Base-by-base conservation (phyloP, 805 yeast genomes). In the Alloascoidea hylecoeti region DNA sequence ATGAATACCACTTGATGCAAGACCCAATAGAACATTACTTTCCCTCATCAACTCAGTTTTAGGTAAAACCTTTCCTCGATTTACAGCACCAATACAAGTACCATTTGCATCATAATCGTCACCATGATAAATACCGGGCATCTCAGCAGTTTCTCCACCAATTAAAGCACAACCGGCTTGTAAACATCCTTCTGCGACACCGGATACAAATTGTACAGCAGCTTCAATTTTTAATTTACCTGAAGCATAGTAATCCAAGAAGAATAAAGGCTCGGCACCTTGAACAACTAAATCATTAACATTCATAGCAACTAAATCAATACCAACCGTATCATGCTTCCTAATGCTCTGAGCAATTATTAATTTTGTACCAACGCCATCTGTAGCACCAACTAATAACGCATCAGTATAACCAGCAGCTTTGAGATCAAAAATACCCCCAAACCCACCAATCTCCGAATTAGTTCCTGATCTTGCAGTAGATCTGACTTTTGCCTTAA, bases 61-160 rank as follows among this genome's bases (percentile, higher is more conserved):
- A 37, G 99, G 99, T 46, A 92, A 65, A 36, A 92, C 72, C 43
- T 72, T 68, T 40, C 63, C 60, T 51, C 80, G 84, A 47, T 72
- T 63, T 3, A 92, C 96, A 12, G 98, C 98, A 52, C 99, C 99
- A 34, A 92, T 88, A 39, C 96, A 94, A 28, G 98, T 94, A 60
- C 99, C 99, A 53, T 89, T 92, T 43, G 96, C 88, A 60, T 92
- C 99, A 55, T 92, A 92, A 61, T 92, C 97, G 23, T 94, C 94
- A 40, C 77, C 85, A 42, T 78, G 82, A 53, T 92, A 92, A 82
- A 92, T 84, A 46, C 98, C 98, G 17, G 99, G 99, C 99, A 92
- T 92, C 67, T 92, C 99, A 39, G 95, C 81, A 30, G 99, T 92
- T 62, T 92, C 99, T 47, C 99, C 99, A 40, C 99, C 99, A 39